Evolutionary conservation across 106 monocot species (phyloP).

Genomic region (Phalaenopsis aphrodite): DNA sequence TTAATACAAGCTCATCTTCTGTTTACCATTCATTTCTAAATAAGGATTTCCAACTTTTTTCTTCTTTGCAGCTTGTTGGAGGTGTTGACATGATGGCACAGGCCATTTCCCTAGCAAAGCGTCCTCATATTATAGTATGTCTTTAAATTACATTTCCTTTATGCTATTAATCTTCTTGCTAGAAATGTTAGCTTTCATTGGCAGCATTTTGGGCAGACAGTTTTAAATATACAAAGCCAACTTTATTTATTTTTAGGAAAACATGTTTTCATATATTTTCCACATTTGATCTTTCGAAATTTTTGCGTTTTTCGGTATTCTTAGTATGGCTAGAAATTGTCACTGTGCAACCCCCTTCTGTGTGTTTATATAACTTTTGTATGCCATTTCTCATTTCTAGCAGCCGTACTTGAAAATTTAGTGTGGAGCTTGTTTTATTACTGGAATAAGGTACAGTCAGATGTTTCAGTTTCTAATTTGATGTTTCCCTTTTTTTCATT

Average conservation of each 20-base stretch:
- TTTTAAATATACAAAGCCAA: neutral
- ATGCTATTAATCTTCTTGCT: neutral
- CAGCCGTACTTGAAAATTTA: neutral
- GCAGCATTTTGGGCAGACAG: neutral
- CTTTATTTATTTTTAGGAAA: neutral
- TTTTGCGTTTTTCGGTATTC: too few relatives aligned
- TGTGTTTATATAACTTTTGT: neutral
- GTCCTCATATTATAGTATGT: constrained; percentile 83
- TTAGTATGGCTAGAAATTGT: too few relatives aligned
- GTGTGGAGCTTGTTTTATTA: neutral
- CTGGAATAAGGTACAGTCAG: neutral
- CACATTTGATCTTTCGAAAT: neutral
- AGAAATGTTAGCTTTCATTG: neutral
- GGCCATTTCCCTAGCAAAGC: constrained; percentile 68
- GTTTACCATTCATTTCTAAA: neutral
- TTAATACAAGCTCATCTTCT: neutral
- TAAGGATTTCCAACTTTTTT: neutral
- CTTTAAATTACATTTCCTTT: neutral
- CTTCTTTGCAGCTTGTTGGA: constrained; percentile 70
- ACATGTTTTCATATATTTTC: neutral
- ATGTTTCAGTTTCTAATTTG: too few relatives aligned
- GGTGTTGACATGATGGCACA: constrained; percentile 73
- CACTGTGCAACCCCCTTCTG: neutral
- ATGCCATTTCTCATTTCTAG: neutral
- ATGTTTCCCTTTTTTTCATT: too few relatives aligned